Percentiles rank a stretch among this genome's conserved stretches.
These are phyloP conservation scores for Podospora pseudopauciseta DNA, from an alignment of 495 filamentous ascomycete genomes.

Conservation along the genomic window DNA sequence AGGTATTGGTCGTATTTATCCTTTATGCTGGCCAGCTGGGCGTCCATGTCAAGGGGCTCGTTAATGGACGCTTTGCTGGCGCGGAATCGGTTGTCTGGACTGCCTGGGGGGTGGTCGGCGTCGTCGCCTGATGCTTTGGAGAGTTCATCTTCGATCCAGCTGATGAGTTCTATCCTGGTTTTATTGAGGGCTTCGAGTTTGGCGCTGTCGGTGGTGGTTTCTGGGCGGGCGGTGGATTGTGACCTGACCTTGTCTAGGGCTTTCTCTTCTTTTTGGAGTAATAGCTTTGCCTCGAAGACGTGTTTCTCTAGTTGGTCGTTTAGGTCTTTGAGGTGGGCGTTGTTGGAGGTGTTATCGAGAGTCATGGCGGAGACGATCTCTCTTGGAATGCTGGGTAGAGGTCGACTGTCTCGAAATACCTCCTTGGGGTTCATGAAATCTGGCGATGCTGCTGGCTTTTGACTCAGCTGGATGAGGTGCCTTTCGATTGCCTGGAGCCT, in stretches of 20 bases:
- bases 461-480: slow-evolving; percentile 44
- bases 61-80: slow-evolving; percentile 16
- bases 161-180: slow-evolving; percentile 63
- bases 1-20: slow-evolving; percentile 48
- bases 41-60: slow-evolving; percentile 40
- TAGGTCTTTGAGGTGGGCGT: slow-evolving; percentile 44
- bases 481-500: slow-evolving; percentile 48
- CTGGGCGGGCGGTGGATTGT: slow-evolving; percentile 30
- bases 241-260: slow-evolving; percentile 56
- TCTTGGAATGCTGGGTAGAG: slow-evolving; percentile 47
- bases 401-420: slow-evolving; percentile 40
- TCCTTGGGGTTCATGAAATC: slow-evolving; percentile 46
- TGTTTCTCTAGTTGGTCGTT: slow-evolving; percentile 62
- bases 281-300: slow-evolving; percentile 58
- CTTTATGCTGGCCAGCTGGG: slow-evolving; percentile 48
- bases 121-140: slow-evolving; percentile 48
- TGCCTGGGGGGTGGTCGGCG: slow-evolving; percentile 37
- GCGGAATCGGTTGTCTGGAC: slow-evolving; percentile 37
- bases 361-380: slow-evolving; percentile 45
- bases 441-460: slow-evolving; percentile 52
- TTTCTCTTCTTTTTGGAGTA: slow-evolving; percentile 59
- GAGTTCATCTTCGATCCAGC: slow-evolving; percentile 69
- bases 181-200: slow-evolving; percentile 48
- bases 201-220: slow-evolving; percentile 31
- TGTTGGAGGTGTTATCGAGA: slow-evolving; percentile 30